Evolutionary conservation across 176 grass and related monocot species (phyloP), one percentile per base, ranked within the genome.

Genomic region (Oryza longistaminata): DNA sequence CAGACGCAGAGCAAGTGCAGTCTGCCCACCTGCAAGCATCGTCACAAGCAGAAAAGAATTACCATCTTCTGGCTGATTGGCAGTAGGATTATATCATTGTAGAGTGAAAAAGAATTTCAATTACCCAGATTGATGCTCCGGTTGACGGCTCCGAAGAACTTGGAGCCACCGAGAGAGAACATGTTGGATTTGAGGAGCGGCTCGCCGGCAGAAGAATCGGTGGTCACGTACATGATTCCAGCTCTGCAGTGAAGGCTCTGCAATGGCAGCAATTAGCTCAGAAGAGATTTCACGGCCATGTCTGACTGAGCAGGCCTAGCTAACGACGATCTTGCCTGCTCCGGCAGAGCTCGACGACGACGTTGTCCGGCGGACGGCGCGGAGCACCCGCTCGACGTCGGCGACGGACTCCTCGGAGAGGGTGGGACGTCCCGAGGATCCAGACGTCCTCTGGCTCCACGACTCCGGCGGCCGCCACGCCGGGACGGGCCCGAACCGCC

Each of bases 51-150:
- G 58, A 66, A 66, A 25, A 53, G 0, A 53, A 53, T 17, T 55
- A 7, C 7, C 49, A 52, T 52, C 15, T 55, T 37, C 37, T 7
- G 2, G 31, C 65, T 79, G 6, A 27, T 0, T 44, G 16, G 0
- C 42, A 75, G 17, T 70, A 11, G 27, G 65, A 67, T 58, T 31
- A 21, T 5, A 35, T 21, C 5, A 50, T 9, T 31, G 72, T n/a
- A 40, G 34, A 66, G 19, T 53, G 25, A 5, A 2, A 19, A 19
- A 55, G 52, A 55, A 7, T 16, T 50, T 50, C 61, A 31, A 8
- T 73, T 77, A 98, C 91, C 96, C 74, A 95, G 78, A 43, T 91
- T 94, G 83, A 98, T 95, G 88, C 96, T 98, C 22, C 96, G 89
- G 69, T 64, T 94, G 83, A 98, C 83, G 65, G 96, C 93, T 65